These are phyloP conservation scores for Cryptomeria japonica DNA, from an alignment of 75 land plant species.

Conservation along the genomic window DNA sequence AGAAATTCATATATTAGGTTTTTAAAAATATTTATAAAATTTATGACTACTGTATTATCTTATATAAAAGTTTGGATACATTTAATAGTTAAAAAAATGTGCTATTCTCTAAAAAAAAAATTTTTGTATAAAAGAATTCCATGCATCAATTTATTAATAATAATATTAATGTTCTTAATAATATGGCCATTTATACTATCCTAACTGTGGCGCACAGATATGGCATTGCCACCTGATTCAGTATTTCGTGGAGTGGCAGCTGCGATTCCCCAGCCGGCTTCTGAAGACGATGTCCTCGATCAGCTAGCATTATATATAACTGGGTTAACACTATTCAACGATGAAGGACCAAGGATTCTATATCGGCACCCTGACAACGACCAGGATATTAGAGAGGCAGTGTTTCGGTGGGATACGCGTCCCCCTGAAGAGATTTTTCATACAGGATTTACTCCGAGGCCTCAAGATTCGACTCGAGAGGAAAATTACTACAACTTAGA, in stretches of 20 bases:
- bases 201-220: not conserved
- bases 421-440: not conserved
- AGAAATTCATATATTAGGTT: too few species aligned
- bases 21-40: too few species aligned
- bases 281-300: not conserved
- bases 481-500: not conserved
- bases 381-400: not conserved
- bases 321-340: not conserved
- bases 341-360: not conserved
- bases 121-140: too few species aligned
- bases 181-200: too few species aligned
- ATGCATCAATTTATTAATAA: too few species aligned
- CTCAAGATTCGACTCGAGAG: not conserved
- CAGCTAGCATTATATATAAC: not conserved
- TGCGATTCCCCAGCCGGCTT: not conserved
- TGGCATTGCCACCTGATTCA: not conserved
- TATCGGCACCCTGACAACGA: not conserved
- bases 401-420: constrained; percentile 2
- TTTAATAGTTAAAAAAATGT: too few species aligned
- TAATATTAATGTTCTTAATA: too few species aligned
- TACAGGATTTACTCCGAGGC: not conserved
- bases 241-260: not conserved
- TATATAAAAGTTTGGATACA: too few species aligned
- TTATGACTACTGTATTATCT: too few species aligned
- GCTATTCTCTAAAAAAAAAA: too few species aligned